Evolutionary conservation across 352 stramenopile genomes (phyloP).

Genomic region (Phytophthora ohioensis): DNA sequence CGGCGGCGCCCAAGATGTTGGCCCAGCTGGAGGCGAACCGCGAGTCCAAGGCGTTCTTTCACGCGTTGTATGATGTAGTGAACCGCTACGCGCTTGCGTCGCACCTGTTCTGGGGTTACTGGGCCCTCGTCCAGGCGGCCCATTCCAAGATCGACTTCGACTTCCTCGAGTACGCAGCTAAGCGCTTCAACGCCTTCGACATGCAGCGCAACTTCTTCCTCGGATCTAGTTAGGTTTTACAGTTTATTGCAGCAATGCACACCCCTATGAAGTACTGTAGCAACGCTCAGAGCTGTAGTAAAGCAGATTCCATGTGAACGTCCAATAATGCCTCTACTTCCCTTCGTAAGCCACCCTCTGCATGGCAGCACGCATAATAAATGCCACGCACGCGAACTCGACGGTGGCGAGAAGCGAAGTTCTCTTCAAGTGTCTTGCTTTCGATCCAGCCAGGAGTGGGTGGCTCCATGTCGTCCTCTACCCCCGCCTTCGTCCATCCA

Average conservation of each 20-base stretch:
- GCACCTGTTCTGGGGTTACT: constrained; percentile 95
- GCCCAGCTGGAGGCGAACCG: constrained; percentile 71
- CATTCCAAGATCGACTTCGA: constrained; percentile 93
- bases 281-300: constrained; percentile 27
- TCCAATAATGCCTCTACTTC: constrained; percentile 43
- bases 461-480: not conserved
- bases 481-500: not conserved
- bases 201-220: constrained; percentile 78
- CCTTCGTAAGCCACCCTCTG: not conserved
- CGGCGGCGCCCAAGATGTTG: constrained; percentile 70
- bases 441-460: not conserved
- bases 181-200: constrained; percentile 86
- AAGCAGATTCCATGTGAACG: constrained; percentile 38
- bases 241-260: constrained; percentile 12
- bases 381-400: not conserved
- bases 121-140: constrained; percentile 92
- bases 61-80: constrained; percentile 83
- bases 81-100: constrained; percentile 91
- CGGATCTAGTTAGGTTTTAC: constrained; percentile 40
- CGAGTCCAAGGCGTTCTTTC: constrained; percentile 85
- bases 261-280: constrained; percentile 16
- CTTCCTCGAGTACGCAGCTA: constrained; percentile 86
- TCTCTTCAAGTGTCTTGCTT: constrained; percentile 8
- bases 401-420: not conserved
- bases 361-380: constrained; percentile 1